A percentile compares a stretch with the other conserved stretches of the same genome.
phyloP scores from a whole-genome alignment of 129 eudicot genomes.

The Dittrichia graveolens region DNA sequence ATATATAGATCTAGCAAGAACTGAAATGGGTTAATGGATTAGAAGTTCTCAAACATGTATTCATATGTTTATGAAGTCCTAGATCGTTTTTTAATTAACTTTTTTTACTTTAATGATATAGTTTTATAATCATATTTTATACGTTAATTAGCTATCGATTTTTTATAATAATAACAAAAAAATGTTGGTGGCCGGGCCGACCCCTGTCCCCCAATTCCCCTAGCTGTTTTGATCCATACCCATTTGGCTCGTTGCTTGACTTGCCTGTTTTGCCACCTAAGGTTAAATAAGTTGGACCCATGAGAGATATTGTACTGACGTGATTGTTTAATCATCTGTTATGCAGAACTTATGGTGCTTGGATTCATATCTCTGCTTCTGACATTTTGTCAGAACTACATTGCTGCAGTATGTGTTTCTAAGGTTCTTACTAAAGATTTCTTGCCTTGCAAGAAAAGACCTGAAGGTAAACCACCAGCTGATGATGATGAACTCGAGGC shows the following conservation, averaged over 20 bases:
- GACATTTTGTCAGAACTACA: constrained; percentile 77
- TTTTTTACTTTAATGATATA: background rate
- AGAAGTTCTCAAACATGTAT: background rate
- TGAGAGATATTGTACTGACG: background rate
- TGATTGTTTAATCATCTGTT: constrained; percentile 18
- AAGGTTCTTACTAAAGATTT: constrained; percentile 53
- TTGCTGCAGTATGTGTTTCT: constrained; percentile 65
- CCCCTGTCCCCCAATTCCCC: no score
- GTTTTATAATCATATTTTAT: background rate
- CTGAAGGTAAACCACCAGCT: background rate
- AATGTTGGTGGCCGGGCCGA: background rate
- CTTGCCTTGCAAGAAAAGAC: constrained; percentile 63
- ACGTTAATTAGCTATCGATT: background rate
- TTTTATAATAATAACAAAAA: no score
- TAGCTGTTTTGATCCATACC: background rate
- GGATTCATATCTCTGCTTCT: constrained; percentile 85
- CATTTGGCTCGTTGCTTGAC: background rate
- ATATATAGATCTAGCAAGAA: background rate
- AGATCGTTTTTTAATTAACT: background rate
- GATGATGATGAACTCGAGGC: constrained; percentile 30
- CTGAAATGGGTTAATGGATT: background rate
- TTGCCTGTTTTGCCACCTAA: background rate
- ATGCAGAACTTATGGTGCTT: constrained; percentile 93
- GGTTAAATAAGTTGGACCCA: background rate
- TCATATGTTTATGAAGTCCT: background rate